Conservation (phyloP, 192 early-diverging fungal genomes). For the Backusella australiensis region DNA sequence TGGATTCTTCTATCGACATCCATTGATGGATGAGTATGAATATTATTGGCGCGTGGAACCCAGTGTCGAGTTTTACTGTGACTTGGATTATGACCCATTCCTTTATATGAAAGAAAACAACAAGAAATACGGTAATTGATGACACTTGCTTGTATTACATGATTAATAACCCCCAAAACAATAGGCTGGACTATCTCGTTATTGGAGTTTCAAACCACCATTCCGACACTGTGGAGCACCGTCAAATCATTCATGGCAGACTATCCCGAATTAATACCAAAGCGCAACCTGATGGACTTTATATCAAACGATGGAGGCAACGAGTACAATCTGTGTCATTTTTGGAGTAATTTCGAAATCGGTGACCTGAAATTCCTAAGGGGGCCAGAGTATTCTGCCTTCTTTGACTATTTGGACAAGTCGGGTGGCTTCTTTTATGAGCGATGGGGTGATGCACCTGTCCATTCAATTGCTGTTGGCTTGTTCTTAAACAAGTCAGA, state of each 20-base stretch:
- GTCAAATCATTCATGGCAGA: conserved; percentile 51
- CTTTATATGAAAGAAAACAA: conserved; percentile 69
- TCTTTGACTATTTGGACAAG: conserved; percentile 66
- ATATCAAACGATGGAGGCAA: conserved; percentile 47
- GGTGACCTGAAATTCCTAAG: conserved; percentile 69
- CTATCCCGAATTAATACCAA: conserved; percentile 49
- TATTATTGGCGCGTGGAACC: conserved; percentile 90
- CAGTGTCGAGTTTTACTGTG: conserved; percentile 73
- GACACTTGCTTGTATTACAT: background rate
- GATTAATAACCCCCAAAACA: background rate
- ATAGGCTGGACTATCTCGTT: conserved; percentile 59
- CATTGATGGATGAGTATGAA: conserved; percentile 63
- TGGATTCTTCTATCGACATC: conserved; percentile 78
- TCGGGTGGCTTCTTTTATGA: conserved; percentile 89
- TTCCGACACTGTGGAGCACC: conserved; percentile 73
- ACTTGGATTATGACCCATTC: conserved; percentile 83
- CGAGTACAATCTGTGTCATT: conserved; percentile 68
- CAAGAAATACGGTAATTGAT: conserved; percentile 65
- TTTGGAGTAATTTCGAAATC: conserved; percentile 92
- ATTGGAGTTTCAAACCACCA: conserved; percentile 60
- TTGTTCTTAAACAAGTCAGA: conserved; percentile 61
- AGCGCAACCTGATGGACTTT: conserved; percentile 49
- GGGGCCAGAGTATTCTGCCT: conserved; percentile 62
- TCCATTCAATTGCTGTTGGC: conserved; percentile 69
- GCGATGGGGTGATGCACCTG: conserved; percentile 74